Evolutionary conservation across 2,329 filamentous ascomycete species (phyloP).

Genomic region (Blumeria graminis): DNA sequence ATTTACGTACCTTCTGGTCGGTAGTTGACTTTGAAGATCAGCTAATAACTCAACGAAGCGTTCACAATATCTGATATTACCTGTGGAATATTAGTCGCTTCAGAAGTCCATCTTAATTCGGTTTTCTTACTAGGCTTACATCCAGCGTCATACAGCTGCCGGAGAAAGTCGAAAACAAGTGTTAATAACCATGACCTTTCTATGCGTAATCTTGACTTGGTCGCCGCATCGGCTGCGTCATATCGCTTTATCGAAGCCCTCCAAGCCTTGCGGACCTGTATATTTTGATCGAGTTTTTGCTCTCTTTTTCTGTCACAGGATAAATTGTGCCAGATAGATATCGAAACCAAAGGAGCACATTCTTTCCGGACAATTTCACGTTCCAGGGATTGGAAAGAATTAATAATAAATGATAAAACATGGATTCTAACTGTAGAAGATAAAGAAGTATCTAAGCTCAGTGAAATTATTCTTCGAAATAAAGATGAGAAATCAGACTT

Average conservation of each 20-base stretch:
- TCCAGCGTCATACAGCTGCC: conserved; percentile 37
- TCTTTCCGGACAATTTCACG: conserved; percentile 77
- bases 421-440: conserved; percentile 47
- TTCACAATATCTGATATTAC: conserved; percentile 64
- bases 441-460: conserved; percentile 52
- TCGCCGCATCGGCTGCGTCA: conserved; percentile 58
- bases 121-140: conserved; percentile 21
- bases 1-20: conserved; percentile 84
- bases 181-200: conserved; percentile 87
- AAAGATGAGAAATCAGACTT: conserved; percentile 67
- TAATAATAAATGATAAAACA: conserved; percentile 72
- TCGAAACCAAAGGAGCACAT: conserved; percentile 83
- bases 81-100: conserved; percentile 17
- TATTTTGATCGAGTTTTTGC: conserved; percentile 41
- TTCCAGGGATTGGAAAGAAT: conserved; percentile 84
- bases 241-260: conserved; percentile 66
- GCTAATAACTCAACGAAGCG: conserved; percentile 78
- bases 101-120: neutral
- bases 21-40: conserved; percentile 79
- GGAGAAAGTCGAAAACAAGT: conserved; percentile 60
- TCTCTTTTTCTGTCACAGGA: conserved; percentile 56
- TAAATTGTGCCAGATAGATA: conserved; percentile 87
- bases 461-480: conserved; percentile 71
- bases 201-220: conserved; percentile 61
- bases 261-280: conserved; percentile 75